phyloP scores from a whole-genome alignment of 495 filamentous ascomycete species.

The Talaromyces proteolyticus region DNA sequence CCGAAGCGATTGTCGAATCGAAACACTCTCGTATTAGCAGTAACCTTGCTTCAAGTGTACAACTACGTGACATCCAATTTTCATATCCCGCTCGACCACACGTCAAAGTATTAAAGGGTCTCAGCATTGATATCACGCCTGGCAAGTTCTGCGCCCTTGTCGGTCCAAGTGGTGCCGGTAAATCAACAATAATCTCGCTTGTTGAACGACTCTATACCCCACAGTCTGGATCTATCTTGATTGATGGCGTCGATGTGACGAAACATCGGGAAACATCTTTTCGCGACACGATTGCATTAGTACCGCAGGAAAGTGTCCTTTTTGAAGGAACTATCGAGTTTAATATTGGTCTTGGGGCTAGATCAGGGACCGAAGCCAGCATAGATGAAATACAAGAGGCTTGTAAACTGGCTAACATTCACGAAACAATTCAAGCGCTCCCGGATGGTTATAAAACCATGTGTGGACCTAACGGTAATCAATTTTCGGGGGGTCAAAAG shows the following conservation, averaged over 20 bases:
- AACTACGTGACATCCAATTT: slow-evolving; percentile 54
- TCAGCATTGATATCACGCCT: slow-evolving; percentile 31
- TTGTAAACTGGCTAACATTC: slow-evolving; percentile 18
- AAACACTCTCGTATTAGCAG: slow-evolving; percentile 15
- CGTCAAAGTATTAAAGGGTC: slow-evolving; percentile 29
- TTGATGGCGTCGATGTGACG: not conserved
- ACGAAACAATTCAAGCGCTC: slow-evolving; percentile 27
- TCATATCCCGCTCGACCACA: slow-evolving; percentile 48
- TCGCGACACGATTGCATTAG: slow-evolving; percentile 56
- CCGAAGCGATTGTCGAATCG: slow-evolving; percentile 13
- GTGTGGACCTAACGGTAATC: slow-evolving; percentile 26
- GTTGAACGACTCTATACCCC: slow-evolving; percentile 58
- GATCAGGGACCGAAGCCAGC: slow-evolving; percentile 45
- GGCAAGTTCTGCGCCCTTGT: slow-evolving; percentile 53
- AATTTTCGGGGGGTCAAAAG: slow-evolving; percentile 42
- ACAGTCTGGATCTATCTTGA: not conserved
- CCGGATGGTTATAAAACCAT: slow-evolving; percentile 54
- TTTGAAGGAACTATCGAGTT: slow-evolving; percentile 49
- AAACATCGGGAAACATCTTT: slow-evolving; percentile 41
- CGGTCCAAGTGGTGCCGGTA: slow-evolving; percentile 54
- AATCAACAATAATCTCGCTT: slow-evolving; percentile 61
- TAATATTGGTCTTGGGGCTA: slow-evolving; percentile 53
- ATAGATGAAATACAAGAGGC: slow-evolving; percentile 39
- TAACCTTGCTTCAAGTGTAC: slow-evolving; percentile 34
- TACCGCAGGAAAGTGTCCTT: slow-evolving; percentile 49